Conservation (phyloP, 495 filamentous ascomycete species). For the Cetradonia linearis region DNA sequence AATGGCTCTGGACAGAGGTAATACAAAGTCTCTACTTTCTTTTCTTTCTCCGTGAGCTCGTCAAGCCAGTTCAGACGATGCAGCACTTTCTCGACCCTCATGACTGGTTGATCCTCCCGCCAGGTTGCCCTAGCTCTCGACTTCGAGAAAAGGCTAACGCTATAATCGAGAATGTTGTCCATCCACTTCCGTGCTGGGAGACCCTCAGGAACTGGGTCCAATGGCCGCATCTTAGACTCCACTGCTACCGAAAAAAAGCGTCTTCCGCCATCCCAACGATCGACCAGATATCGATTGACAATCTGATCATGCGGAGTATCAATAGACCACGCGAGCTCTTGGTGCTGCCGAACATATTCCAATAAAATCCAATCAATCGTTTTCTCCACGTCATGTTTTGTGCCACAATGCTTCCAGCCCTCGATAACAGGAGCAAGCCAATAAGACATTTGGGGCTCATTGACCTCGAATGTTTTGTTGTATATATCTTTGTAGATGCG, state of each 20-base stretch:
- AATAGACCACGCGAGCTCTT: conserved; percentile 45
- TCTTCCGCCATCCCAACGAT: conserved; percentile 58
- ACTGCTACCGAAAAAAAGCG: conserved; percentile 38
- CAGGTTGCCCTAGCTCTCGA: conserved; percentile 37
- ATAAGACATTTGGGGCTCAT: conserved; percentile 61
- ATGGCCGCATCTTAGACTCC: conserved; percentile 35
- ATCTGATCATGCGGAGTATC: conserved; percentile 48
- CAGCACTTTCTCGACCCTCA: conserved; percentile 59
- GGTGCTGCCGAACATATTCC: conserved; percentile 39
- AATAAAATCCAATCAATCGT: conserved; percentile 62
- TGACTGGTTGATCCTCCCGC: conserved; percentile 61
- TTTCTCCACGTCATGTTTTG: conserved; percentile 22
- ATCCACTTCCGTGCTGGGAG: conserved; percentile 42
- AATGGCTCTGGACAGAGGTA: conserved; percentile 54
- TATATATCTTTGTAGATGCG: conserved; percentile 77
- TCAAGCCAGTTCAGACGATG: conserved; percentile 78
- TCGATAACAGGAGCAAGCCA: conserved; percentile 60
- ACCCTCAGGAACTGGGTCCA: conserved; percentile 45
- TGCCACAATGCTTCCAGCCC: conserved; percentile 17
- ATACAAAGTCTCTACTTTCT: conserved; percentile 27
- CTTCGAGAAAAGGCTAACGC: conserved; percentile 47
- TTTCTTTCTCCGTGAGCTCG: conserved; percentile 43
- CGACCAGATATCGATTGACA: conserved; percentile 55
- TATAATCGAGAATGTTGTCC: conserved; percentile 57
- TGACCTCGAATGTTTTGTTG: conserved; percentile 66